Base-by-base conservation (phyloP, 495 filamentous ascomycete species). In the Platismatia glauca region DNA sequence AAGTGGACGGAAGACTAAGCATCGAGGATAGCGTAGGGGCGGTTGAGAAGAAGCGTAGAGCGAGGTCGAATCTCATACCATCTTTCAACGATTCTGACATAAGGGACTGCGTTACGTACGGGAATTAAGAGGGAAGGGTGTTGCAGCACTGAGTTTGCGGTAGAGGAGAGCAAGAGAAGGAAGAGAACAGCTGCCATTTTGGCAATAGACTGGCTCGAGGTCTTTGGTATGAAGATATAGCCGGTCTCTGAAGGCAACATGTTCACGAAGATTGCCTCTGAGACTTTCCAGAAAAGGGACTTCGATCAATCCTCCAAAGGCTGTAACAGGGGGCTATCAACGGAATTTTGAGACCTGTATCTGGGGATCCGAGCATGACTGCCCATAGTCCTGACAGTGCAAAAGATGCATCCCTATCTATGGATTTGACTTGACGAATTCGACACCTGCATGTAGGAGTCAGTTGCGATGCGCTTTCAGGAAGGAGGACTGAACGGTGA, bases 391-490 rank as follows among this genome's bases (percentile, higher is more conserved):
- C 18, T 8, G n/a, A 29, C 37, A 31, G 13, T 34, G 18, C 11
- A 41, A n/a, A 7, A 24, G 1, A n/a, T 27, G 34, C 31, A 15
- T 29, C 11, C 20, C 29, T 41, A 3, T 66, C 33, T 83, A 87
- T 69, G 86, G 85, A 77, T 89, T 90, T 72, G 78, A 69, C 75
- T 84, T 84, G 70, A 84, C 86, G 68, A 85, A 89, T 67, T 86
- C 78, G 71, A 86, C 79, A 75, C 82, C 75, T 66, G 57, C 43
- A 13, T 13, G 53, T 7, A 56, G 9, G 15, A 2, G 31, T 66
- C 29, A 66, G 44, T 70, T 57, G 35, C 61, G 38, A 27, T 31
- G 41, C 27, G 58, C 70, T 61, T 67, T 63, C 48, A 61, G 39
- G 41, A 35, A 52, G 22, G 8, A n/a, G 18, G 61, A 7, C 24